Evolutionary conservation across 352 stramenopile species (phyloP), one percentile per base, ranked within the genome.

Genomic region (Bremia lactucae): DNA sequence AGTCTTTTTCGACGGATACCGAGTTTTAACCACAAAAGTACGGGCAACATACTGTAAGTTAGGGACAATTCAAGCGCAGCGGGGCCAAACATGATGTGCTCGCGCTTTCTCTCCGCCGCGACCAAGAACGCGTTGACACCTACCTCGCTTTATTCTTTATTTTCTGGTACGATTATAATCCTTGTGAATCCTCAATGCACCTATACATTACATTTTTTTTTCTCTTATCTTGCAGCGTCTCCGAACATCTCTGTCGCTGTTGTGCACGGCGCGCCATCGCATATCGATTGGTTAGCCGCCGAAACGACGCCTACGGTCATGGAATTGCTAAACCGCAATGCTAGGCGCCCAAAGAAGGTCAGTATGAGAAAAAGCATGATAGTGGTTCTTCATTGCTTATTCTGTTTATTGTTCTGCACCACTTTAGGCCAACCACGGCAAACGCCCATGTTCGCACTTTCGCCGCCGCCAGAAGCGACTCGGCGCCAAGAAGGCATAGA

Each of bases 341-440:
- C 78, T 42, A 74, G 78, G 40, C 72, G 76, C 20, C 78, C 78
- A 16, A 90, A 86, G 65, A 90, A 90, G 74, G 72, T 85, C 36
- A 22, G 11, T 0, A 37, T 18, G 29, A 22, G 19, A 14, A 13
- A 13, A 20, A 29, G 8, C 18, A 23, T 6, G n/a, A 25, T 11
- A 9, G 13, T 34, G 24, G 14, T 21, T 33, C n/a, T 10, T 21
- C 31, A 36, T 35, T 49, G 42, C 23, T 46, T 1, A 28, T 23
- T 37, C 13, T 47, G 7, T 40, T 25, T 49, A 8, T 55, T 29
- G 20, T 38, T 2, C 33, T 52, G 13, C 13, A n/a, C n/a, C n/a
- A n/a, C n/a, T 38, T 33, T 46, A 86, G 73, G 78, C 78, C 40
- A 91, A 91, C 71, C 78, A 88, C 60, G 78, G 78, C 67, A 91